These are phyloP conservation scores for Chimonanthus salicifolius DNA, from an alignment of 164 flowering plant species.

Conservation along the genomic window DNA sequence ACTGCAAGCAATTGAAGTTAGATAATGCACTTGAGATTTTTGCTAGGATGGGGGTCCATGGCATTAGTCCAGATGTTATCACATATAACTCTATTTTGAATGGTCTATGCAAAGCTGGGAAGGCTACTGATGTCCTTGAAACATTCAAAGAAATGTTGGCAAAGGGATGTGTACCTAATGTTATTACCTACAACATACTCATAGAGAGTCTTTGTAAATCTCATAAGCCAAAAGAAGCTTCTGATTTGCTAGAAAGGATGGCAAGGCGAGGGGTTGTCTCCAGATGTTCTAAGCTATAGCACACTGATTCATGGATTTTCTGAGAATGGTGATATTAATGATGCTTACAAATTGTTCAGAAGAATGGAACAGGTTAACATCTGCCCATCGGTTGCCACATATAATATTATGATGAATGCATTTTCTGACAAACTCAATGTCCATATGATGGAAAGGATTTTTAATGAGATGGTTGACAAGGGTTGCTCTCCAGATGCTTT, in stretches of 20 bases:
- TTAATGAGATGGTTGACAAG: conserved; percentile 44
- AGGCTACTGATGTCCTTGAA: conserved; percentile 53
- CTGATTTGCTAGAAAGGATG: conserved; percentile 46
- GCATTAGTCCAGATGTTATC: conserved; percentile 69
- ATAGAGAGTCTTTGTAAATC: conserved; percentile 69
- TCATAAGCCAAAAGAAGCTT: conserved; percentile 51
- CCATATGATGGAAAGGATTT: conserved; percentile 47
- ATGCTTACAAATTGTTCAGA: conserved; percentile 55
- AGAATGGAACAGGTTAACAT: conserved; percentile 36
- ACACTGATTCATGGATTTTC: conserved; percentile 69
- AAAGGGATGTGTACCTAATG: conserved; percentile 62
- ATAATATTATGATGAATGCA: conserved; percentile 71
- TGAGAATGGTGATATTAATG: conserved; percentile 52
- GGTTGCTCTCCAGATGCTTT: conserved; percentile 56
- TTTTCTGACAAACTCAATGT: conserved; percentile 51
- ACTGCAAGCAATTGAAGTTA: conserved; percentile 59
- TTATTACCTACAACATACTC: conserved; percentile 66
- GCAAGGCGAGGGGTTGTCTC: conserved; percentile 43
- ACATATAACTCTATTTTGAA: conserved; percentile 73
- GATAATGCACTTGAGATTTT: conserved; percentile 54
- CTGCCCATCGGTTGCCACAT: conserved; percentile 52
- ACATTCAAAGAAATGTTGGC: conserved; percentile 59
- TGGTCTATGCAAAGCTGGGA: conserved; percentile 82
- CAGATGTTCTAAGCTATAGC: conserved; percentile 57
- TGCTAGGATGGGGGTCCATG: conserved; percentile 59